Base-by-base conservation (phyloP, 768 basidiomycete genomes). In the Lactarius trivialis region DNA sequence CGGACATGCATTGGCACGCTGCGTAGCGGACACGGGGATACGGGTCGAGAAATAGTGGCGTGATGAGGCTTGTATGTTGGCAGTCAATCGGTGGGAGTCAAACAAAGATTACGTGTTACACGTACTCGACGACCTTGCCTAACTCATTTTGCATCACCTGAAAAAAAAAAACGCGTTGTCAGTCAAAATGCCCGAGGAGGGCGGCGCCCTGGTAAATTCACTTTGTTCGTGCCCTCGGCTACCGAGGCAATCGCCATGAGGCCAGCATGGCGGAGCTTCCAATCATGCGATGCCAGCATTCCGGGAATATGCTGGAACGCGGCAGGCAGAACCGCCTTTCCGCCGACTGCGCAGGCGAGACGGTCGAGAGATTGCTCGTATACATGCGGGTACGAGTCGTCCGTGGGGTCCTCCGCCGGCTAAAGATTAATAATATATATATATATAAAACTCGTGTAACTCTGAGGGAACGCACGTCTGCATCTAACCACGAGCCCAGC, bases 341-440 rank as follows among this genome's bases (percentile, higher is more conserved):
- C 91, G 7, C 89, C 90, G 49, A 93, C 74, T 0, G 90, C 89
- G 72, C 85, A 85, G 11, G 93, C 89, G 4, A 94, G 71, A 8
- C 93, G 77, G 71, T 96, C 93, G 1, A 95, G 73, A 0, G 88
- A 81, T 65, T 93, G 90, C 67, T 96, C 93, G 63, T 91, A 92
- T 30, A 88, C 78, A 36, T 85, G 85, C 2, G 87, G 88, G 43
- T 87, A 85, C 1, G 76, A 79, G 48, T 89, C 87, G 30, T 89
- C 81, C 63, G 76, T 83, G 30, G 81, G 83, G 62, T 78, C 82
- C 4, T 82, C 76, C 1, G 87, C 83, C 7, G 86, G 86, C 86
- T 89, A 68, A 39, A 63, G 56, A 28, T 19, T 52, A 48, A 55
- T 63, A n/a, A n/a, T n/a, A n/a, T n/a, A n/a, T n/a, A n/a, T n/a